These are phyloP conservation scores for Xylaria multiplex DNA, from an alignment of 2,329 filamentous ascomycete genomes.

Conservation along the genomic window DNA sequence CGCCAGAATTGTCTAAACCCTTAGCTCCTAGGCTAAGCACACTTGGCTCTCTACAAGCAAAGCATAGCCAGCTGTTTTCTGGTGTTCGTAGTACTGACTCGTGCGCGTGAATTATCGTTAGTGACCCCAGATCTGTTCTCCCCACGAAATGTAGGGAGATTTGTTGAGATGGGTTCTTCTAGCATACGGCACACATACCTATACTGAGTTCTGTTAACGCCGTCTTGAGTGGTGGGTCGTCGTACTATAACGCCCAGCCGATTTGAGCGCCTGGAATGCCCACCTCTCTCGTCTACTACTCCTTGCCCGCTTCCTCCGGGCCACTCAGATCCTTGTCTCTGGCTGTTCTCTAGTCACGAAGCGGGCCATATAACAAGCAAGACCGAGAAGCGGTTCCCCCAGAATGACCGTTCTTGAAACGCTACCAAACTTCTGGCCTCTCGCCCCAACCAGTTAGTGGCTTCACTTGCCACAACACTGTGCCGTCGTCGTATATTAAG, in stretches of 20 bases:
- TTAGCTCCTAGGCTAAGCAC: slow-evolving; percentile 20
- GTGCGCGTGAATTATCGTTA: slow-evolving; percentile 8
- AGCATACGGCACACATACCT: slow-evolving; percentile 16
- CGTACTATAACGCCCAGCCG: slow-evolving; percentile 33
- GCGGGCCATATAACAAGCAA: slow-evolving; percentile 46
- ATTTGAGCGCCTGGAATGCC: slow-evolving; percentile 37
- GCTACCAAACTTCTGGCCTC: slow-evolving; percentile 44
- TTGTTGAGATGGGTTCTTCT: slow-evolving; percentile 17
- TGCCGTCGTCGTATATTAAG: slow-evolving; percentile 54
- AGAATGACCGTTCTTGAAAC: slow-evolving; percentile 39
- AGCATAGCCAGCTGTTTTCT: background rate
- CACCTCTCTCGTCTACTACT: slow-evolving; percentile 37
- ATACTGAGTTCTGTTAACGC: slow-evolving; percentile 25
- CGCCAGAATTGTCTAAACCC: slow-evolving; percentile 14
- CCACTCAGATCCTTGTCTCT: slow-evolving; percentile 42
- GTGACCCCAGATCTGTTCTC: background rate
- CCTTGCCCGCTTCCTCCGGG: slow-evolving; percentile 40
- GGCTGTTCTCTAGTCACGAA: slow-evolving; percentile 41
- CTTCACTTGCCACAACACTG: slow-evolving; percentile 43
- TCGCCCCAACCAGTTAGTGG: slow-evolving; percentile 43
- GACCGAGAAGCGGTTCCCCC: slow-evolving; percentile 40
- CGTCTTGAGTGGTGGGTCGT: slow-evolving; percentile 43
- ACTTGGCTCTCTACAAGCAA: slow-evolving; percentile 22
- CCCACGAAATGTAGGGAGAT: slow-evolving; percentile 11
- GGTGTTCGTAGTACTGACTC: slow-evolving; percentile 1